Conservation (phyloP, 2,329 filamentous ascomycete genomes). For the Cercospora sp. region DNA sequence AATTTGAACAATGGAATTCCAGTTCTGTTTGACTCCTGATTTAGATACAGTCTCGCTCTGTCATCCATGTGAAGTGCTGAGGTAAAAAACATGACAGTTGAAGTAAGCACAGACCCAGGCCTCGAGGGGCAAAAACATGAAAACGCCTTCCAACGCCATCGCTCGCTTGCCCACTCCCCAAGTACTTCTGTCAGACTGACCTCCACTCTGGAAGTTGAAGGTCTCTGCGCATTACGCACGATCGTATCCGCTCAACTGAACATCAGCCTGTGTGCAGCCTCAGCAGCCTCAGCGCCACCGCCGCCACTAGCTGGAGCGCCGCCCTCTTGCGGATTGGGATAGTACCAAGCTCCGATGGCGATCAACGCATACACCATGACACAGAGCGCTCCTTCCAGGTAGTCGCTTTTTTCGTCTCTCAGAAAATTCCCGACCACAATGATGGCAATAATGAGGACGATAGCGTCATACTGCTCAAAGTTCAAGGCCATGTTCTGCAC, state of each 20-base stretch:
- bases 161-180: not conserved
- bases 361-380: slow-evolving; percentile 68
- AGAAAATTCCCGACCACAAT: slow-evolving; percentile 70
- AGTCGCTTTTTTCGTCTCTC: slow-evolving; percentile 85
- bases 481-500: slow-evolving; percentile 71
- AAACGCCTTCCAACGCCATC: slow-evolving; percentile 13
- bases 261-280: slow-evolving; percentile 14
- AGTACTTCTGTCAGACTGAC: not conserved
- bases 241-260: slow-evolving; percentile 1
- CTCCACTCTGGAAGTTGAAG: not conserved
- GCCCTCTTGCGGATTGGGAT: slow-evolving; percentile 44
- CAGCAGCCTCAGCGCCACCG: not conserved
- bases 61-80: not conserved
- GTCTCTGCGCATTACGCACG: not conserved
- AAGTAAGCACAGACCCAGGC: not conserved
- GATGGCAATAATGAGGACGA: slow-evolving; percentile 78
- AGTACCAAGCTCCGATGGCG: slow-evolving; percentile 62
- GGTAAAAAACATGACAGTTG: not conserved
- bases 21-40: not conserved
- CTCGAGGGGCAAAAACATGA: not conserved
- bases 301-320: not conserved
- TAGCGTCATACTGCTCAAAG: slow-evolving; percentile 84
- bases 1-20: not conserved
- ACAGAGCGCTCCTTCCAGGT: slow-evolving; percentile 80
- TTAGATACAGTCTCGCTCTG: not conserved